These are phyloP conservation scores for Ogataea angusta DNA, from an alignment of 805 yeast species.

Conservation along the genomic window DNA sequence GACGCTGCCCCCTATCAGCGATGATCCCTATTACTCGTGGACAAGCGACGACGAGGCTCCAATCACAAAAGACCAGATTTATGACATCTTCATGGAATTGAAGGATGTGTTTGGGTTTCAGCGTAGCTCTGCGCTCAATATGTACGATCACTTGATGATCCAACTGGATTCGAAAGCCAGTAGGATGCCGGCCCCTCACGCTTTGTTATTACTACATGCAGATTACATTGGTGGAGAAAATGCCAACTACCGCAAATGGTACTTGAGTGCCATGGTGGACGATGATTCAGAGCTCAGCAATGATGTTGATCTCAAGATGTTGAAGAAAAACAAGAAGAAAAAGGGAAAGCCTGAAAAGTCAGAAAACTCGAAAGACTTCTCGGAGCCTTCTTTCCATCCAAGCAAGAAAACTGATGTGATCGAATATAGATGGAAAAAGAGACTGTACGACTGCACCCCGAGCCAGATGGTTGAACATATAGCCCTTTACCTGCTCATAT, in stretches of 20 bases:
- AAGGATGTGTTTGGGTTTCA: constrained; percentile 81
- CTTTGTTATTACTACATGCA: constrained; percentile 74
- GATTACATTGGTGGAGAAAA: constrained; percentile 91
- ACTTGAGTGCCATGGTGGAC: constrained; percentile 78
- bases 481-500: constrained; percentile 58
- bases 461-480: constrained; percentile 62
- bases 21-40: constrained; percentile 54
- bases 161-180: constrained; percentile 86
- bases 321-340: constrained; percentile 62
- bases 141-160: constrained; percentile 75
- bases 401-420: constrained; percentile 58
- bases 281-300: constrained; percentile 62
- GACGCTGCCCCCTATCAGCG: constrained; percentile 19
- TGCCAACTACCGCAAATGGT: constrained; percentile 90
- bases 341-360: constrained; percentile 40
- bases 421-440: constrained; percentile 73
- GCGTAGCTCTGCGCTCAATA: constrained; percentile 68
- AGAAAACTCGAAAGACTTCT: constrained; percentile 12
- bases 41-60: constrained; percentile 66
- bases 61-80: constrained; percentile 62
- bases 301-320: constrained; percentile 58
- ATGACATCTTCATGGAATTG: constrained; percentile 54
- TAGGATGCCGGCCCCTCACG: constrained; percentile 67
- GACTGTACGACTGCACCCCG: constrained; percentile 53
- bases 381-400: constrained; percentile 23